phyloP scores from a whole-genome alignment of 495 filamentous ascomycete genomes.

The Aspergillus sclerotioniger region DNA sequence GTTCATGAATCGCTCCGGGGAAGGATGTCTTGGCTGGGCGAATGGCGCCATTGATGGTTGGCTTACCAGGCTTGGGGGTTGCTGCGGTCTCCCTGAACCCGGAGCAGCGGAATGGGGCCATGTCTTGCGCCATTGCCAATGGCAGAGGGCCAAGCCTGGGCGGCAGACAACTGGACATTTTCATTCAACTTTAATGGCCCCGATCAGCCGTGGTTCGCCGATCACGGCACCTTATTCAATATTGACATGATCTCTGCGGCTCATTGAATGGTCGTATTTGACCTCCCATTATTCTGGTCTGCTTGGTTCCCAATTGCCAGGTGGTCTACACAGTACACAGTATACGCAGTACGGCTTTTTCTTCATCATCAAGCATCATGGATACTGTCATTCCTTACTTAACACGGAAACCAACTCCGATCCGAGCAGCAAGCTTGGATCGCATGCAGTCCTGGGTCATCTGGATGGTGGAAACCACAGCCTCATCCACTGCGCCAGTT shows the following conservation, averaged over 20 bases:
- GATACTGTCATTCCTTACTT: not conserved
- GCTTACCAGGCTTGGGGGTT: not conserved
- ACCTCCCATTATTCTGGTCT: too few species aligned
- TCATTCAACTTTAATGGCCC: conserved; percentile 3
- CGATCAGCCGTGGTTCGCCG: conserved; percentile 10
- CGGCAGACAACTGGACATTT: not conserved
- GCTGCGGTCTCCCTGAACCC: too few species aligned
- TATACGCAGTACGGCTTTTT: too few species aligned
- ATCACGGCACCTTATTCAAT: conserved; percentile 10
- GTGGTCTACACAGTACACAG: too few species aligned
- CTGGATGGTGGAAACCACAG: not conserved
- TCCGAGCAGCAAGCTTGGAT: not conserved
- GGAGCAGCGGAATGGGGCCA: not conserved
- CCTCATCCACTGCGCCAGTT: not conserved
- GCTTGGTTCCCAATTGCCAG: too few species aligned
- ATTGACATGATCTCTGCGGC: conserved; percentile 10
- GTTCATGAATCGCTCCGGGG: not conserved
- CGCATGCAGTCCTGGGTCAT: not conserved
- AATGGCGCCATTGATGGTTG: not conserved
- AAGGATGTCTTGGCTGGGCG: not conserved
- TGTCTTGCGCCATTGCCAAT: not conserved
- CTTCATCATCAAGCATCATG: too few species aligned
- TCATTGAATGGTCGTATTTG: not conserved
- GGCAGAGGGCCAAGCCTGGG: not conserved
- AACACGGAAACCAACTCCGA: not conserved